phyloP scores from a whole-genome alignment of 2,329 filamentous ascomycete genomes.

The Cladosporium sp. region DNA sequence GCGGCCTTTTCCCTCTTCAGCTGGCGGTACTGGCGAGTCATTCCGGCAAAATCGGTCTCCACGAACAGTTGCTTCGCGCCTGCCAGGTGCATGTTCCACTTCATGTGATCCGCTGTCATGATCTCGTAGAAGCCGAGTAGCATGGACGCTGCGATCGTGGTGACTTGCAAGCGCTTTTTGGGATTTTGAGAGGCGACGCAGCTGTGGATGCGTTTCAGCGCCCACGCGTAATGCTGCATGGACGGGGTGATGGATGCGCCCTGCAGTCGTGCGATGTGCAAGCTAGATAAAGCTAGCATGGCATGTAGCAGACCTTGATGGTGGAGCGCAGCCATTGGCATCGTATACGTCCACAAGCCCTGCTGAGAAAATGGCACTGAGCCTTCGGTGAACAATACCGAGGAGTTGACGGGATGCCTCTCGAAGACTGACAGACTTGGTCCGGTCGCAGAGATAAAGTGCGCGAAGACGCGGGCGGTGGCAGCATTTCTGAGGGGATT shows the following conservation, averaged over 20 bases:
- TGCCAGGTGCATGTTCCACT: slow-evolving; percentile 89
- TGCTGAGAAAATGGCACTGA: slow-evolving; percentile 58
- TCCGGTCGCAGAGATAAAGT: slow-evolving; percentile 85
- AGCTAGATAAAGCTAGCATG: slow-evolving; percentile 76
- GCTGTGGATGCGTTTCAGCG: slow-evolving; percentile 69
- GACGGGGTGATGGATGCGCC: slow-evolving; percentile 68
- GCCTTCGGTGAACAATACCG: slow-evolving; percentile 57
- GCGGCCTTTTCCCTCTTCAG: slow-evolving; percentile 50
- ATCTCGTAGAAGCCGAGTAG: slow-evolving; percentile 90
- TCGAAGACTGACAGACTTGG: slow-evolving; percentile 84
- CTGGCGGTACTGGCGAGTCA: slow-evolving; percentile 64
- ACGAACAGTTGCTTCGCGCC: slow-evolving; percentile 75
- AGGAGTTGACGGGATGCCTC: slow-evolving; percentile 67
- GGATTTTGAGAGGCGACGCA: slow-evolving; percentile 58
- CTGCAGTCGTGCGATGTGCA: slow-evolving; percentile 83
- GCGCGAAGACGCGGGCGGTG: slow-evolving; percentile 77
- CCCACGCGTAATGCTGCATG: slow-evolving; percentile 85
- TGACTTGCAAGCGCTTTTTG: slow-evolving; percentile 63
- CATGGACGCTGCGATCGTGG: slow-evolving; percentile 81
- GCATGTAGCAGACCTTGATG: slow-evolving; percentile 85
- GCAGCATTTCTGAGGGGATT: slow-evolving; percentile 71
- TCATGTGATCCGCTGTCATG: slow-evolving; percentile 86
- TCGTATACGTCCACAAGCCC: slow-evolving; percentile 61
- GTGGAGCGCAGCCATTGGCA: slow-evolving; percentile 75
- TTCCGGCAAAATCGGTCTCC: slow-evolving; percentile 71